Conservation (phyloP, 2,329 filamentous ascomycete species). For the Cladosporium sp. region DNA sequence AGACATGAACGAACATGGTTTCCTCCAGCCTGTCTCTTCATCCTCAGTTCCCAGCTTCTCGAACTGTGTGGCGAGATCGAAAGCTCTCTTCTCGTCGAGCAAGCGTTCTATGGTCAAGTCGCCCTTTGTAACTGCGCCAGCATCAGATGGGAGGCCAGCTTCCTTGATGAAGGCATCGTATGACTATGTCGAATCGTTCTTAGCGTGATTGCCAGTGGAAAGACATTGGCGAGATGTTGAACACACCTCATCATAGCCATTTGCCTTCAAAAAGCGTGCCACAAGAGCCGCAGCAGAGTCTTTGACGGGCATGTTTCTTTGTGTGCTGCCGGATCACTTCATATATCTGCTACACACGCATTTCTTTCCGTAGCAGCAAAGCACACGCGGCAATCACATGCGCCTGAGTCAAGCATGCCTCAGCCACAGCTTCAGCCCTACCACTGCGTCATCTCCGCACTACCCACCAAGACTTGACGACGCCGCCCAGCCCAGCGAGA, state of each 20-base stretch:
- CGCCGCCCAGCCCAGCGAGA: conserved; percentile 9
- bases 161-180: conserved; percentile 59
- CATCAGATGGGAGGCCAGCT: conserved; percentile 54
- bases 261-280: conserved; percentile 39
- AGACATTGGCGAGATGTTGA: background rate
- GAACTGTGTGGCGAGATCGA: conserved; percentile 56
- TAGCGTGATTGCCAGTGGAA: background rate
- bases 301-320: conserved; percentile 32
- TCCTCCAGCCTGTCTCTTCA: conserved; percentile 45
- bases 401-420: background rate
- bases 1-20: conserved; percentile 42
- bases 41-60: conserved; percentile 55
- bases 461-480: conserved; percentile 3
- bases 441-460: background rate
- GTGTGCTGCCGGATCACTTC: background rate
- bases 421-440: background rate
- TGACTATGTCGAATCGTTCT: conserved; percentile 43
- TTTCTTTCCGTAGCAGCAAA: background rate
- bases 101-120: conserved; percentile 59
- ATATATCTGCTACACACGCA: background rate
- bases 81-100: conserved; percentile 61
- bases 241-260: conserved; percentile 38
- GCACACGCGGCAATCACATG: conserved; percentile 17
- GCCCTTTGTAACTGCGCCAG: conserved; percentile 44
- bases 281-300: conserved; percentile 40